Evolutionary conservation across 352 stramenopile species (phyloP), one percentile per base, ranked within the genome.

Genomic region (Globisporangium echinulatum): DNA sequence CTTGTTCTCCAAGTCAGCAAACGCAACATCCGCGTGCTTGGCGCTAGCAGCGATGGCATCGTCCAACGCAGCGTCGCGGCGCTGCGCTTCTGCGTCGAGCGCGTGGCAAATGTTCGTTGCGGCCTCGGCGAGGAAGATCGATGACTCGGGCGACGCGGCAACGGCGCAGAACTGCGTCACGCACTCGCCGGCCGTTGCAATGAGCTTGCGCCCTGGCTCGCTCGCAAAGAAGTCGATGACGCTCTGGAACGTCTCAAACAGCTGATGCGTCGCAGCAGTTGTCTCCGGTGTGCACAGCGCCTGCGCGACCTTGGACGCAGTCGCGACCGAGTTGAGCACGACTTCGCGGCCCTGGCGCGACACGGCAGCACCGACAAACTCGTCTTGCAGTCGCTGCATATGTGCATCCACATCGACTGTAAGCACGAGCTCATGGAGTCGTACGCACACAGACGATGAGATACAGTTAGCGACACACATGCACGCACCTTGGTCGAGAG

Each of bases 211-310:
- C 13, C 83, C 83, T 8, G 79, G 65, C 4, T 71, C 59, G 44
- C 77, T 92, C 13, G 83, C 79, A 43, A 92, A 84, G 49, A 92
- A 88, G 54, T 92, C 79, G 50, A 92, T 69, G 5, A 86, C 54
- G 38, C 74, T 82, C 70, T 92, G 81, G 47, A 92, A 49, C 19
- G 79, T 87, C 55, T 72, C 58, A 40, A 88, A 79, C 0, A 82
- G 15, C 60, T 92, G 83, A 48, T 69, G 62, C n/a, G 70, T 88
- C 11, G 80, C 80, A 37, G 68, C 70, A 42, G 85, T 87, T 36
- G 71, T 85, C 63, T 92, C 83, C 5, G 80, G 79, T 14, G 83
- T 92, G 49, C 82, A 84, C 38, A 90, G 66, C 8, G 83, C 83
- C 63, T 92, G 80, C 15, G 75, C 73, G 42, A 87, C 71, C 48